A percentile compares a stretch with the other conserved stretches of the same genome.
phyloP scores from a whole-genome alignment of 192 early-diverging fungal genomes.

The Diversispora epigaea region DNA sequence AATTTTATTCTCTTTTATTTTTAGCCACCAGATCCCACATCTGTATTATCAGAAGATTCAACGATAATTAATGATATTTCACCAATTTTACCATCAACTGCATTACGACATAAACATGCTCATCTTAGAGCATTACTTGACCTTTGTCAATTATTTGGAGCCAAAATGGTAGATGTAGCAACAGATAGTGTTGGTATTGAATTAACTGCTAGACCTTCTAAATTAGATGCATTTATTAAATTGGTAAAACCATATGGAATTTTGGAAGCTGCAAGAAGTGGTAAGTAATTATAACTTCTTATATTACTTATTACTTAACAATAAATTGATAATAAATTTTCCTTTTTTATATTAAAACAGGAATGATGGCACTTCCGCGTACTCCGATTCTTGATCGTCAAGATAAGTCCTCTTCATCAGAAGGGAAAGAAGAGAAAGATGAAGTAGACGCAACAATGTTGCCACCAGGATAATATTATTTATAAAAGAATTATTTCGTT shows the following conservation, averaged over 20 bases:
- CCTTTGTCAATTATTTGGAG: slow-evolving; percentile 82
- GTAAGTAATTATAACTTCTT: slow-evolving; percentile 47
- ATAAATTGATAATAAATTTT: not conserved
- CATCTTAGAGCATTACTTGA: slow-evolving; percentile 80
- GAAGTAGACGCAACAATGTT: slow-evolving; percentile 87
- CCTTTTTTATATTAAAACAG: slow-evolving; percentile 39
- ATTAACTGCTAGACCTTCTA: slow-evolving; percentile 81
- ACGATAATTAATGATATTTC: slow-evolving; percentile 28
- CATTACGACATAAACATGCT: slow-evolving; percentile 52
- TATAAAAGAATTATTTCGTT: too few relatives aligned
- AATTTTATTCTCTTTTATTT: not conserved
- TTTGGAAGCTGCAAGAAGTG: slow-evolving; percentile 89
- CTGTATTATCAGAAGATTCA: not conserved
- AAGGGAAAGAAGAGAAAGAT: slow-evolving; percentile 57
- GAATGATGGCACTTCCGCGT: slow-evolving; percentile 95
- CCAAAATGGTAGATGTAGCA: slow-evolving; percentile 84
- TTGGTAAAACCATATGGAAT: slow-evolving; percentile 94
- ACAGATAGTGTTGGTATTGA: slow-evolving; percentile 83
- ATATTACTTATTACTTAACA: not conserved
- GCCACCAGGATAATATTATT: slow-evolving; percentile 76
- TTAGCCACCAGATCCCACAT: slow-evolving; percentile 12
- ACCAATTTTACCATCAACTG: slow-evolving; percentile 44
- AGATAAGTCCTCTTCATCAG: slow-evolving; percentile 58
- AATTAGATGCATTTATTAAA: slow-evolving; percentile 90
- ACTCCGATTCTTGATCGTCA: slow-evolving; percentile 77